These are phyloP conservation scores for Hemisphaericaspora xylofermentans DNA, from an alignment of 1,139 yeast genomes.

Conservation along the genomic window DNA sequence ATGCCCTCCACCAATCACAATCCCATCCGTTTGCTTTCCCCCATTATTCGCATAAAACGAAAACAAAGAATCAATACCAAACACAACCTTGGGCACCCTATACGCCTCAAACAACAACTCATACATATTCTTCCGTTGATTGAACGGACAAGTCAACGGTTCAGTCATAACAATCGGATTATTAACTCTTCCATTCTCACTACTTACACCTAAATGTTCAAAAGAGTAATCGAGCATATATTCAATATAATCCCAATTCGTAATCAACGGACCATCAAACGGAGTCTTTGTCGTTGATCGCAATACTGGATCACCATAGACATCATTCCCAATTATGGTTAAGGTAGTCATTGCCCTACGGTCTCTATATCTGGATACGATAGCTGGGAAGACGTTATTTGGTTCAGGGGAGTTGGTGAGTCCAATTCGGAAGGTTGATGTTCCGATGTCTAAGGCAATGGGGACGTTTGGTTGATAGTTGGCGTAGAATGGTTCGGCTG, in stretches of 20 bases:
- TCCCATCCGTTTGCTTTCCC: slow-evolving; percentile 46
- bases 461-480: slow-evolving; percentile 61
- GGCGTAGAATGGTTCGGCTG: slow-evolving; percentile 51
- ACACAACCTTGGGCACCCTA: slow-evolving; percentile 66
- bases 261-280: slow-evolving; percentile 79
- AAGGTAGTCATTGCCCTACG: slow-evolving; percentile 63
- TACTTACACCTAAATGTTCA: slow-evolving; percentile 68
- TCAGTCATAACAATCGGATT: slow-evolving; percentile 87
- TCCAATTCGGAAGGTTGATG: slow-evolving; percentile 71
- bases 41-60: slow-evolving; percentile 58
- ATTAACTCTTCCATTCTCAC: slow-evolving; percentile 52
- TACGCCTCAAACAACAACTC: slow-evolving; percentile 84
- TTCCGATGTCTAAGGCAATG: slow-evolving; percentile 81
- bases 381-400: slow-evolving; percentile 64
- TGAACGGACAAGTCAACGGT: slow-evolving; percentile 64
- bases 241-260: slow-evolving; percentile 93
- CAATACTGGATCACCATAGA: slow-evolving; percentile 65
- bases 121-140: slow-evolving; percentile 72
- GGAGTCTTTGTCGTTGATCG: slow-evolving; percentile 74
- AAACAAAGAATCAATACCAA: slow-evolving; percentile 82
- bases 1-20: slow-evolving; percentile 80
- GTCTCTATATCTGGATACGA: slow-evolving; percentile 75
- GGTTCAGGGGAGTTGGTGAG: slow-evolving; percentile 56
- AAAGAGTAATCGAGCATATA: slow-evolving; percentile 80
- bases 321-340: slow-evolving; percentile 82